phyloP scores from a whole-genome alignment of 345 rosid genomes.

The Boechera retrofracta region DNA sequence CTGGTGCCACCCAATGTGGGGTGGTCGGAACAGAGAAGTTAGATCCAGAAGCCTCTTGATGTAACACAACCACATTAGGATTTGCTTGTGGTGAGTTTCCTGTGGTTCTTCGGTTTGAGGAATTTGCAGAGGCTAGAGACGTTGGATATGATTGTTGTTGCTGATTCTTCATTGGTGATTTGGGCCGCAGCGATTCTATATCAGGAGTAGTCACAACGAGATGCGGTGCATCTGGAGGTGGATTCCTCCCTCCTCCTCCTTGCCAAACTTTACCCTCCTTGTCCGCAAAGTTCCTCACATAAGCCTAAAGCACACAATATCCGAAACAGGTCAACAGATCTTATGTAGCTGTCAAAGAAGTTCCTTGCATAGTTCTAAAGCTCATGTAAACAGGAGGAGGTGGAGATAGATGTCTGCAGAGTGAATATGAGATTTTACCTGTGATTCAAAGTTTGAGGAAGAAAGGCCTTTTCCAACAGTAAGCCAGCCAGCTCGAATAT shows the following conservation, averaged over 20 bases:
- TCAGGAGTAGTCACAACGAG: conserved; percentile 87
- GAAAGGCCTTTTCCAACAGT: conserved; percentile 91
- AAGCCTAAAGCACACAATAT: conserved; percentile 57
- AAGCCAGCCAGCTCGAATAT: conserved; percentile 94
- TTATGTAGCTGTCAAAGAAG: not conserved
- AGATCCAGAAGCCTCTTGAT: conserved; percentile 70
- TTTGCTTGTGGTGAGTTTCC: conserved; percentile 84
- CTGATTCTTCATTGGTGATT: conserved; percentile 98
- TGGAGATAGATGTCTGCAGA: not conserved
- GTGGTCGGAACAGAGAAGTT: conserved; percentile 68
- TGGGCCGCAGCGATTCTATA: conserved; percentile 86
- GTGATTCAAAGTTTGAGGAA: conserved; percentile 81
- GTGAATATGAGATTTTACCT: conserved; percentile 54
- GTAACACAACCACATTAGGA: conserved; percentile 52
- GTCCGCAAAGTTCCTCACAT: conserved; percentile 72
- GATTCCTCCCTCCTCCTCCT: conserved; percentile 98
- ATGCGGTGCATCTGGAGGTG: conserved; percentile 92
- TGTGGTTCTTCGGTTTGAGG: conserved; percentile 68
- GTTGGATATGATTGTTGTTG: conserved; percentile 73
- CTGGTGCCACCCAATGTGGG: conserved; percentile 43
- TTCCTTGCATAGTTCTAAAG: conserved; percentile 6
- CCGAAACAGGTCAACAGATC: conserved; percentile 14
- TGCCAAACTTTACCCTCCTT: conserved; percentile 98
- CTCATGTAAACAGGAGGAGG: not conserved
- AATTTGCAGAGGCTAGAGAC: conserved; percentile 62